Conservation (phyloP, 2,329 filamentous ascomycete genomes). For the Talaromyces sp. region DNA sequence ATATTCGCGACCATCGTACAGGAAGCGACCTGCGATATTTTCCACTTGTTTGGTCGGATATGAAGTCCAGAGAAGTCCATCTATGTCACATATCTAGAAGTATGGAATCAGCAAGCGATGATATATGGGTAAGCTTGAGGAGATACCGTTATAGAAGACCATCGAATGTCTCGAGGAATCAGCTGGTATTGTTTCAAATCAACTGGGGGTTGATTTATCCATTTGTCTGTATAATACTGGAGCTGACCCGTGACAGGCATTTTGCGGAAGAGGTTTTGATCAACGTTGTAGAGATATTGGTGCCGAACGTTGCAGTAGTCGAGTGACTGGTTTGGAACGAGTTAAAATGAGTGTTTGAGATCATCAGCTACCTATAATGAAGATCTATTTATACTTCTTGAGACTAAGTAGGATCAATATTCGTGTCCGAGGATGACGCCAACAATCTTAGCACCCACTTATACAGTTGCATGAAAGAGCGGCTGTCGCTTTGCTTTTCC, state of each 20-base stretch:
- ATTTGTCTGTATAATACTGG: not conserved
- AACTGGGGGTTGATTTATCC: not conserved
- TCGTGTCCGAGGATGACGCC: not conserved
- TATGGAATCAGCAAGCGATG: constrained; percentile 1
- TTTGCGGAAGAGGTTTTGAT: not conserved
- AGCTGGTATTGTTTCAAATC: not conserved
- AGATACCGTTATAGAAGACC: not conserved
- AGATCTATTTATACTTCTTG: not conserved
- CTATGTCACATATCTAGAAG: not conserved
- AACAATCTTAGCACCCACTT: not conserved
- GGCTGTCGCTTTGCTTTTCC: no score
- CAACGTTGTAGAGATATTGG: not conserved
- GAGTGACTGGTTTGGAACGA: not conserved
- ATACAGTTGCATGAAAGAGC: no score
- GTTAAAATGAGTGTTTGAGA: not conserved
- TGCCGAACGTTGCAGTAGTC: not conserved
- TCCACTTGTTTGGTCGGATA: not conserved
- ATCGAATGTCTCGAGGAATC: constrained; percentile 20
- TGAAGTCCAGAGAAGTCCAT: constrained; percentile 3
- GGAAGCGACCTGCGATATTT: constrained; percentile 3
- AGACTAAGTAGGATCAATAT: not conserved
- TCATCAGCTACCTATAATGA: not conserved
- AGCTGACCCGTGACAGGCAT: not conserved
- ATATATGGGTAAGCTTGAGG: not conserved
- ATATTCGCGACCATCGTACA: not conserved